phyloP scores from a whole-genome alignment of 768 basidiomycete genomes.

The Tricholoma matsutake region DNA sequence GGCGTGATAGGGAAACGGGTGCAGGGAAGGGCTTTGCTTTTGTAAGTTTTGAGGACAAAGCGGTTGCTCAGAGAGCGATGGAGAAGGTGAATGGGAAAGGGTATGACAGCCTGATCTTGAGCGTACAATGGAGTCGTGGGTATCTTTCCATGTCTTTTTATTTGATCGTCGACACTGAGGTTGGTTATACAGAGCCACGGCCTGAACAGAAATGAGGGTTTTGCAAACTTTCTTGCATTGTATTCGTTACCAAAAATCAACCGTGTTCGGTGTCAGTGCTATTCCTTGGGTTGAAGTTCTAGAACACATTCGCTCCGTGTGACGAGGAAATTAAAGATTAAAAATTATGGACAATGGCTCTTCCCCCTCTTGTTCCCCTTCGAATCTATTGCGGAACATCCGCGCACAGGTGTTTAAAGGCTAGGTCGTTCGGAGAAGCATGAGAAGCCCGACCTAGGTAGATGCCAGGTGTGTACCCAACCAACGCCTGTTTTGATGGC shows the following conservation, averaged over 20 bases:
- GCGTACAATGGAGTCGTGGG: slow-evolving; percentile 63
- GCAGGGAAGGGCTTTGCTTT: slow-evolving; percentile 97
- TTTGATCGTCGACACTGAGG: background rate
- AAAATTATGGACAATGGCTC: background rate
- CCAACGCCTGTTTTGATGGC: slow-evolving; percentile 1
- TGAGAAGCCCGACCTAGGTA: too few relatives aligned
- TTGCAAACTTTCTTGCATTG: background rate
- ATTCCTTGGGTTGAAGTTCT: background rate
- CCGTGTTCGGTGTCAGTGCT: background rate
- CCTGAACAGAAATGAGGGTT: slow-evolving; percentile 30
- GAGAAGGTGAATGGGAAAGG: slow-evolving; percentile 89
- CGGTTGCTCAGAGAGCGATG: slow-evolving; percentile 82
- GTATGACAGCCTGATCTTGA: slow-evolving; percentile 86
- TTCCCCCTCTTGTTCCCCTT: background rate
- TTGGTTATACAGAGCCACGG: slow-evolving; percentile 27
- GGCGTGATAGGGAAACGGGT: slow-evolving; percentile 91
- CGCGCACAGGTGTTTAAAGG: background rate
- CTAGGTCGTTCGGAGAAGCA: background rate
- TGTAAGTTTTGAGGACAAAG: slow-evolving; percentile 87
- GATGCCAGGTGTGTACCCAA: background rate
- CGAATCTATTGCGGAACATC: background rate
- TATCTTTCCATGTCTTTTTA: slow-evolving; percentile 9
- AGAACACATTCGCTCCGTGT: too few relatives aligned
- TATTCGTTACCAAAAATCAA: background rate
- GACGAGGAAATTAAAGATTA: background rate